These are phyloP conservation scores for Kwoniella mangroviensis DNA, from an alignment of 768 basidiomycete genomes.

Conservation along the genomic window DNA sequence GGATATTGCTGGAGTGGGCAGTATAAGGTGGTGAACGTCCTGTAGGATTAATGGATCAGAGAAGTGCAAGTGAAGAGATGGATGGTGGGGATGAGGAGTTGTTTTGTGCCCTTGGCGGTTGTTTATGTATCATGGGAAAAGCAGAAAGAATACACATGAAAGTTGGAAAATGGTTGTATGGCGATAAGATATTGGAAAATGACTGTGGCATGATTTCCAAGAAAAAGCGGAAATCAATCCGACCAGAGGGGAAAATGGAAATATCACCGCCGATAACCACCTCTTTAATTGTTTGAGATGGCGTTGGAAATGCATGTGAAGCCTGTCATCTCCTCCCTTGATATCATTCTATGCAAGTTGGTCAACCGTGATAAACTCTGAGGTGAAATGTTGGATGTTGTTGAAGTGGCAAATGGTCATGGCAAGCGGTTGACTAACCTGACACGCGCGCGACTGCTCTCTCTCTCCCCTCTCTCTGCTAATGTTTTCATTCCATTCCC, in stretches of 20 bases:
- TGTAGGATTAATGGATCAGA: background rate
- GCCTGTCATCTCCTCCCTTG: too few species aligned
- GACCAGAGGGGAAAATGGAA: background rate
- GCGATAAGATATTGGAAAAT: conserved; percentile 9
- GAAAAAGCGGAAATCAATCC: conserved; percentile 4
- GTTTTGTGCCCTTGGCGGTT: background rate
- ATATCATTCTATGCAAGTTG: too few species aligned
- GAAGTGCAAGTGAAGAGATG: background rate
- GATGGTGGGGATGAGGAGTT: background rate
- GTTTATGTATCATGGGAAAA: conserved; percentile 1
- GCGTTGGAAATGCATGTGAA: background rate
- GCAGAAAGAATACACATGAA: background rate
- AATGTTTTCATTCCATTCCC: conserved; percentile 12
- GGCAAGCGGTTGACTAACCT: background rate
- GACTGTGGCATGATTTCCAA: conserved; percentile 5
- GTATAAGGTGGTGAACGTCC: background rate
- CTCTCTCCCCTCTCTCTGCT: background rate
- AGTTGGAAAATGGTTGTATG: background rate
- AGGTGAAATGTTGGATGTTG: too few species aligned
- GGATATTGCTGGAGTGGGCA: background rate
- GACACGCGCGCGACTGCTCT: conserved; percentile 20
- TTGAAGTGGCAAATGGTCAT: background rate
- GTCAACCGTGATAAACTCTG: too few species aligned
- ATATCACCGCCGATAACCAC: background rate
- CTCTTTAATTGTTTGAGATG: background rate